phyloP scores from a whole-genome alignment of 805 yeast genomes.

The Barnettozyma pratensis region DNA sequence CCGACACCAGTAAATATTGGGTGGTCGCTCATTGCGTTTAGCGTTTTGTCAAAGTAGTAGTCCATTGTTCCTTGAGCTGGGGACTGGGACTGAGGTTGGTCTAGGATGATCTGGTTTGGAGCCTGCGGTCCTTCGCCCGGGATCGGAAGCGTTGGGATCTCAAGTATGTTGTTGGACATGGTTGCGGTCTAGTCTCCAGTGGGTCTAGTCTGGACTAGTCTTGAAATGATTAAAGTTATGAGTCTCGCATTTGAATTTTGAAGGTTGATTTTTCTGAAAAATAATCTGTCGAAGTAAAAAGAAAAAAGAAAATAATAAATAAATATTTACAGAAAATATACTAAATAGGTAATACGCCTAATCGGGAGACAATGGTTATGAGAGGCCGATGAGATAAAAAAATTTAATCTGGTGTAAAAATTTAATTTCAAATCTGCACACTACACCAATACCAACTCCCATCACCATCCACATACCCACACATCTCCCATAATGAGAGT shows the following conservation, averaged over 20 bases:
- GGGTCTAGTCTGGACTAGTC: neutral
- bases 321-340: neutral
- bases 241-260: no score
- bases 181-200: no score
- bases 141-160: constrained; percentile 50
- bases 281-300: neutral
- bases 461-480: no score
- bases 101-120: constrained; percentile 21
- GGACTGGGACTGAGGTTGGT: constrained; percentile 19
- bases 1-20: constrained; percentile 74
- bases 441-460: neutral
- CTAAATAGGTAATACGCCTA: constrained; percentile 5
- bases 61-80: constrained; percentile 36
- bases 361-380: constrained; percentile 1
- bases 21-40: constrained; percentile 63
- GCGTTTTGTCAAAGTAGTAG: constrained; percentile 57
- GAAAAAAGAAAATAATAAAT: constrained; percentile 1
- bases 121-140: constrained; percentile 42
- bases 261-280: neutral
- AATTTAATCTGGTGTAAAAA: neutral
- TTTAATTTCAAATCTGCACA: neutral
- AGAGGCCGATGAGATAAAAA: constrained; percentile 1
- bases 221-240: no score
- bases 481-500: constrained; percentile 56
- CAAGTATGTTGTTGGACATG: constrained; percentile 30